Evolutionary conservation across 345 rosid species (phyloP).

Genomic region (Salix suchowensis): DNA sequence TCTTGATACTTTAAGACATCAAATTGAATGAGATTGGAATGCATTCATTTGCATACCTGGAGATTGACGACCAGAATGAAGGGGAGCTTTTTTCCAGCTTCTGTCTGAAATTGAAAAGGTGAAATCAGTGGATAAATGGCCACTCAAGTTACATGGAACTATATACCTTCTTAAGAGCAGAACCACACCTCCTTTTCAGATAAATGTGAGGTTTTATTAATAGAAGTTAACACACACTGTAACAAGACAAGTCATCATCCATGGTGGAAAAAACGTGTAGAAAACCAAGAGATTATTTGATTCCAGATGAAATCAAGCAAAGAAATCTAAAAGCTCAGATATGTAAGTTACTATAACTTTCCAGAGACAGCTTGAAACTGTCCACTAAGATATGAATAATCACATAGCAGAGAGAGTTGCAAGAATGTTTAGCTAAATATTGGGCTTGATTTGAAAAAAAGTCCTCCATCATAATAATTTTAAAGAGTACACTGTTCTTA

Average conservation of each 20-base stretch:
- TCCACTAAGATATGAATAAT: not conserved
- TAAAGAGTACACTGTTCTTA: not conserved
- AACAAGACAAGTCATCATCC: not conserved
- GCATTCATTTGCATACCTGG: conserved; percentile 50
- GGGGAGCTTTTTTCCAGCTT: conserved; percentile 84
- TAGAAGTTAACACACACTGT: not conserved
- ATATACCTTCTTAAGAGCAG: not conserved
- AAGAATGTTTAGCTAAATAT: not conserved
- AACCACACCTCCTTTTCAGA: not conserved
- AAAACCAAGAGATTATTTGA: not conserved
- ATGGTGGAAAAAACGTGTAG: not conserved
- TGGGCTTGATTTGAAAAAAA: not conserved
- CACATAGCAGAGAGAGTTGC: not conserved
- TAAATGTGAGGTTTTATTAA: not conserved
- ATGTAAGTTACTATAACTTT: not conserved
- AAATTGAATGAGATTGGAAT: conserved; percentile 7
- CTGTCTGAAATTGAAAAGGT: conserved; percentile 54
- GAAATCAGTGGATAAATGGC: not conserved
- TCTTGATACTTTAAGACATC: not conserved
- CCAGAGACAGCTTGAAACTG: not conserved
- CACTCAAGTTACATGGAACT: not conserved
- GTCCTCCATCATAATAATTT: not conserved
- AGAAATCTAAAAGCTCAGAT: not conserved
- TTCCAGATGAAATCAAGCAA: not conserved
- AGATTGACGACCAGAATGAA: conserved; percentile 81